phyloP scores from a whole-genome alignment of 371 early-diverging fungal species.

The Mucor velutinosus region DNA sequence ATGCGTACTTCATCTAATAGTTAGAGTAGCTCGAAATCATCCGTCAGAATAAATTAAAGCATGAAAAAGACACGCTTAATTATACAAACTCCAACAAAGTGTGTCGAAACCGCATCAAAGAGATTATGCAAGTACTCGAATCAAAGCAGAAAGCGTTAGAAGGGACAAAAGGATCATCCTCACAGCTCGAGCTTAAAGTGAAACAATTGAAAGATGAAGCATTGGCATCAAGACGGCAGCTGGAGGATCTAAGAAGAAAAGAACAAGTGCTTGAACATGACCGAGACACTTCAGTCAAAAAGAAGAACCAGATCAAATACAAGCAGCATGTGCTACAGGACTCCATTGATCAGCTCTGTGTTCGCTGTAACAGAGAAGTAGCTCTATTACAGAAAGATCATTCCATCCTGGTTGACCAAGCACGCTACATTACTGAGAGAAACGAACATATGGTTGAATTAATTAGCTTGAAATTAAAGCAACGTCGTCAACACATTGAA shows the following conservation, averaged over 20 bases:
- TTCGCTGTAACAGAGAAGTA: slow-evolving; percentile 35
- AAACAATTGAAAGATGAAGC: slow-evolving; percentile 51
- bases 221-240: slow-evolving; percentile 39
- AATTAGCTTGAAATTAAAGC: slow-evolving; percentile 14
- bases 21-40: slow-evolving; percentile 29
- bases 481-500: slow-evolving; percentile 19
- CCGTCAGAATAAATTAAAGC: slow-evolving; percentile 32
- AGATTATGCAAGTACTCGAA: slow-evolving; percentile 43
- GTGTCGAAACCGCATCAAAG: slow-evolving; percentile 35
- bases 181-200: slow-evolving; percentile 40
- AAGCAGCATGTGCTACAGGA: slow-evolving; percentile 29
- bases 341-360: slow-evolving; percentile 28
- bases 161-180: slow-evolving; percentile 38
- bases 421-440: slow-evolving; percentile 24
- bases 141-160: slow-evolving; percentile 45
- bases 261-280: slow-evolving; percentile 47
- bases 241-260: slow-evolving; percentile 41
- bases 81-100: slow-evolving; percentile 38
- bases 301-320: slow-evolving; percentile 38
- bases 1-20: background rate
- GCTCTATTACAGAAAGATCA: slow-evolving; percentile 29
- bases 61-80: slow-evolving; percentile 28
- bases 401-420: slow-evolving; percentile 17
- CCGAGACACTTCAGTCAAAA: slow-evolving; percentile 35
- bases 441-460: slow-evolving; percentile 15